Evolutionary conservation across 1,284 basidiomycete genomes (phyloP), one percentile per base, ranked within the genome.

Genomic region (Tilletia setariae): DNA sequence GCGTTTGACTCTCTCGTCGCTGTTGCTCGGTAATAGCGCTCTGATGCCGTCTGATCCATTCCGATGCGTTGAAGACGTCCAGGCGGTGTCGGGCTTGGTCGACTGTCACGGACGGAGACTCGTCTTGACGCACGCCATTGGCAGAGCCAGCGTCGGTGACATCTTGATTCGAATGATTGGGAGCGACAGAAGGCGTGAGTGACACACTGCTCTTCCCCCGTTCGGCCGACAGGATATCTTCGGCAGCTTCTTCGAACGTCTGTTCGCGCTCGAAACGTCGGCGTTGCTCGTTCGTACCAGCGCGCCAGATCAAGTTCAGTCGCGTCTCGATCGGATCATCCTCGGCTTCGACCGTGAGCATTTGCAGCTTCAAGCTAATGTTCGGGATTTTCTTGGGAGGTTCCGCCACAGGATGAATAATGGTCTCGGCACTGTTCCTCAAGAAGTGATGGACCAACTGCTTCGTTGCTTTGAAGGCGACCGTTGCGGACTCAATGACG

Each of bases 291-390:
- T 89, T 88, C 46, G 88, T 84, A 0, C 93, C 94, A 42, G 89
- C 87, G 67, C 88, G 87, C 87, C 89, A 92, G 44, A 93, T 91
- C 15, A 91, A 85, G 63, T 89, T 91, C 42, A 98, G 83, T 71
- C 86, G 88, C 28, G 88, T 88, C 83, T 98, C 95, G 67, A 97
- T 88, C 0, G 90, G 88, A 79, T 95, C 91, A 80, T 98, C 95
- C 28, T 89, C 88, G n/a, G 89, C 90, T 82, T 98, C 94, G 4
- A 93, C 16, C 15, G 81, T 76, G 28, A 87, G 85, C 49, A 94
- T 84, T 42, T 84, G 85, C 65, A 97, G 80, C 2, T 84, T 84
- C 51, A 96, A 78, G 59, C 86, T 85, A 0, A 85, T 80, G 59
- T 80, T 71, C 0, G 93, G 93, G 19, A 83, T 68, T 44, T 70